These are phyloP conservation scores for Phytophthora pistaciae DNA, from an alignment of 352 stramenopile species.

Conservation along the genomic window DNA sequence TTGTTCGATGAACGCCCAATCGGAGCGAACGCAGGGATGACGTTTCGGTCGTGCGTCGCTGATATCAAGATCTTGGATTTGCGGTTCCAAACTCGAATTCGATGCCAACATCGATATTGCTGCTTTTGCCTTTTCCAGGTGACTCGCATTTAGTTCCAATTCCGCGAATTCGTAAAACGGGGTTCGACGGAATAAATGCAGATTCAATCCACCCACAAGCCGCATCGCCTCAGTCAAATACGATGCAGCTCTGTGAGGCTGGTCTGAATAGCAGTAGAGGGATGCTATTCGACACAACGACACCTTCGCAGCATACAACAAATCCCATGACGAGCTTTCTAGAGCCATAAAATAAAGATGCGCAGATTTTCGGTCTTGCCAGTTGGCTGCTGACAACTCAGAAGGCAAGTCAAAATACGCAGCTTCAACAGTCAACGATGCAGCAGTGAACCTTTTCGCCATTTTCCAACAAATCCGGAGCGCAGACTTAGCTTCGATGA, in stretches of 20 bases:
- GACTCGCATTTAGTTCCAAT: constrained; percentile 60
- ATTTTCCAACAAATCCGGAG: constrained; percentile 80
- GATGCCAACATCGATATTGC: constrained; percentile 53
- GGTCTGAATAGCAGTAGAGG: constrained; percentile 57
- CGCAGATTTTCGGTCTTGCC: constrained; percentile 23
- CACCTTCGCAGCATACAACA: constrained; percentile 64
- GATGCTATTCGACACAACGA: constrained; percentile 68
- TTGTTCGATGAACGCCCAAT: constrained; percentile 49
- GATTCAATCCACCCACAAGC: constrained; percentile 69
- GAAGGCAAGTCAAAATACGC: constrained; percentile 52
- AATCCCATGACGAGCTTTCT: constrained; percentile 79
- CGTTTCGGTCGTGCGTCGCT: not conserved
- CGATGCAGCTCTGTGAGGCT: constrained; percentile 57
- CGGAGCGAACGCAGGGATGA: constrained; percentile 27
- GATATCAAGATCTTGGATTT: not conserved
- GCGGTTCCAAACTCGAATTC: not conserved
- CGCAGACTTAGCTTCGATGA: constrained; percentile 64
- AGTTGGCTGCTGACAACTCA: constrained; percentile 34
- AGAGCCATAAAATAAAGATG: constrained; percentile 67
- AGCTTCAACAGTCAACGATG: constrained; percentile 12
- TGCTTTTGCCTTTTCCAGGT: constrained; percentile 54
- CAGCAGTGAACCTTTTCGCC: constrained; percentile 48
- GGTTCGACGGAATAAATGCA: constrained; percentile 57
- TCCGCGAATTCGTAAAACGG: constrained; percentile 77
- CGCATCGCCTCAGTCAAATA: constrained; percentile 79